phyloP scores from a whole-genome alignment of 1,139 yeast species.

The Taiozyma sp. region DNA sequence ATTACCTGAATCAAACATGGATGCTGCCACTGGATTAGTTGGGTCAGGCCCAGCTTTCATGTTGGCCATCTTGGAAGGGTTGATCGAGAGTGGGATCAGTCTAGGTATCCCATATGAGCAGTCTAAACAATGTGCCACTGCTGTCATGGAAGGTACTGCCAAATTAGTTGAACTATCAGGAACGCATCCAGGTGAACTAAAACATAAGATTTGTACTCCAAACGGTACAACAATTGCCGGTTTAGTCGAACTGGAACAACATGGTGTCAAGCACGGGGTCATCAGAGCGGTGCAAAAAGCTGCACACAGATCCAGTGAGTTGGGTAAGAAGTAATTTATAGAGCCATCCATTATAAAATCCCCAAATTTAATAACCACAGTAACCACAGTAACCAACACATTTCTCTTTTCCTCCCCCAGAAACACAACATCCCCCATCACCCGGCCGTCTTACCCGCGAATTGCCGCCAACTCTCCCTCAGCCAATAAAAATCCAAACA shows the following conservation, averaged over 20 bases:
- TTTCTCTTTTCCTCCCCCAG: background rate
- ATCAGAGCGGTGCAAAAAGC: conserved; percentile 90
- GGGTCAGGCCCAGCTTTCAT: conserved; percentile 98
- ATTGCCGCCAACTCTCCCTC: background rate
- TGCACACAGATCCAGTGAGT: conserved; percentile 73
- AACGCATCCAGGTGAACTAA: conserved; percentile 86
- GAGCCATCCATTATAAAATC: background rate
- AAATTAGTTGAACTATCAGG: conserved; percentile 82
- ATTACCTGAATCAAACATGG: conserved; percentile 88
- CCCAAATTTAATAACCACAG: too few species aligned
- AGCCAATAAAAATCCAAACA: conserved; percentile 11
- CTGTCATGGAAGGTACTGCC: conserved; percentile 95
- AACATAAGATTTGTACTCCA: conserved; percentile 91
- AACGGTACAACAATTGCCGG: conserved; percentile 99
- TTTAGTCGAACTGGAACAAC: conserved; percentile 85
- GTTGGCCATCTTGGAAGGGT: conserved; percentile 81
- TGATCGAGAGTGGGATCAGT: conserved; percentile 91
- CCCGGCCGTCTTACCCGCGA: conserved; percentile 1
- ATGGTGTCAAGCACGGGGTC: conserved; percentile 82
- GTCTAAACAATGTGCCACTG: conserved; percentile 88
- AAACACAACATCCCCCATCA: background rate
- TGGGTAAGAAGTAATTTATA: conserved; percentile 56
- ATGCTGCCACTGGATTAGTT: conserved; percentile 90
- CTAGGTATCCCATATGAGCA: conserved; percentile 90
- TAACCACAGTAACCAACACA: too few species aligned